These are phyloP conservation scores for Ceratobasidium sp. DNA, from an alignment of 1,284 basidiomycete species.

Conservation along the genomic window DNA sequence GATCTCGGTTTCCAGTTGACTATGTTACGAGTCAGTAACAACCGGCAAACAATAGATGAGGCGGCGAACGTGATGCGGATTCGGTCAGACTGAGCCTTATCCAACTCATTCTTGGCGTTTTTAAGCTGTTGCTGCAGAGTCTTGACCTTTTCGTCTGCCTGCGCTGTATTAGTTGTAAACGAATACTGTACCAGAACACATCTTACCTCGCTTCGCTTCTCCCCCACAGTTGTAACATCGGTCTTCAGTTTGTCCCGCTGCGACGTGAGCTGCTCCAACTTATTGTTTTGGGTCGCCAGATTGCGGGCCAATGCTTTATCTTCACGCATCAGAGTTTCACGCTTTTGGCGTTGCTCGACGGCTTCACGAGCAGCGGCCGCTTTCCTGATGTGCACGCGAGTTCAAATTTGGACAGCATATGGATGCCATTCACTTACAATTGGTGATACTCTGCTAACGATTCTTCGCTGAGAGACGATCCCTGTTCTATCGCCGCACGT, in stretches of 20 bases:
- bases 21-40: slow-evolving; percentile 51
- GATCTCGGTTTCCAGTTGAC: slow-evolving; percentile 86
- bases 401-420: neutral
- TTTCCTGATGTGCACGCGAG: slow-evolving; percentile 64
- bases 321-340: slow-evolving; percentile 85
- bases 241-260: slow-evolving; percentile 70
- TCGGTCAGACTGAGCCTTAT: slow-evolving; percentile 78
- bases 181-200: neutral
- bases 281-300: slow-evolving; percentile 63
- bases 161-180: slow-evolving; percentile 30
- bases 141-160: slow-evolving; percentile 71
- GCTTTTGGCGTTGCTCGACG: slow-evolving; percentile 86
- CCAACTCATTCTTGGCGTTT: slow-evolving; percentile 73
- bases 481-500: slow-evolving; percentile 75
- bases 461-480: slow-evolving; percentile 82
- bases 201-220: slow-evolving; percentile 69
- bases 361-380: slow-evolving; percentile 79
- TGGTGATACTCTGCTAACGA: slow-evolving; percentile 88
- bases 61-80: slow-evolving; percentile 70
- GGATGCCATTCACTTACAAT: slow-evolving; percentile 65
- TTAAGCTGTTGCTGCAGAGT: slow-evolving; percentile 65
- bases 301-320: slow-evolving; percentile 77
- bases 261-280: slow-evolving; percentile 70
- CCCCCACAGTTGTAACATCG: slow-evolving; percentile 63
- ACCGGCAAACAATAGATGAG: neutral